These are phyloP conservation scores for Hemileccinum rubropunctum DNA, from an alignment of 768 basidiomycete genomes.

Conservation along the genomic window DNA sequence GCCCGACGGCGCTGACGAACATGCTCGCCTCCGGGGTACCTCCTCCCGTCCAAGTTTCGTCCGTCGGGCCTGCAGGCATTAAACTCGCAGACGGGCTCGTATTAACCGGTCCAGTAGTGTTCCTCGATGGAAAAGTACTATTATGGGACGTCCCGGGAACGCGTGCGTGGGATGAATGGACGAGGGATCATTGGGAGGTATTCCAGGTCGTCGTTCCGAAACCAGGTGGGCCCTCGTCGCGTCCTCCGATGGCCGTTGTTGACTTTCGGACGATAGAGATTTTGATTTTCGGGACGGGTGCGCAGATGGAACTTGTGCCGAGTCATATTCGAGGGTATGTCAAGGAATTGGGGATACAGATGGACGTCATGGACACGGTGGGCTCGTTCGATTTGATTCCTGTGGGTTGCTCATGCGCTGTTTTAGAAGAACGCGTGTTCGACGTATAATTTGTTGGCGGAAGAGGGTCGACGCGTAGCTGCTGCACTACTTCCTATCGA, in stretches of 20 bases:
- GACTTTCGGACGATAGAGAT: slow-evolving; percentile 59
- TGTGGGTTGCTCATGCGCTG: background rate
- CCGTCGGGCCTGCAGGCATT: slow-evolving; percentile 61
- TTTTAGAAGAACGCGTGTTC: slow-evolving; percentile 86
- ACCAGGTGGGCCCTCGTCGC: slow-evolving; percentile 62
- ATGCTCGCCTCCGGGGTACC: slow-evolving; percentile 69
- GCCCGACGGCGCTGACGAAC: slow-evolving; percentile 51
- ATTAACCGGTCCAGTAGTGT: slow-evolving; percentile 74
- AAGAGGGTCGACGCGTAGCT: slow-evolving; percentile 91
- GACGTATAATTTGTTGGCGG: slow-evolving; percentile 89
- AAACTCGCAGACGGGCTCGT: slow-evolving; percentile 76
- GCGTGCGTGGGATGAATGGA: slow-evolving; percentile 68
- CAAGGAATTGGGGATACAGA: slow-evolving; percentile 74
- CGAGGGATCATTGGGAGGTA: slow-evolving; percentile 66
- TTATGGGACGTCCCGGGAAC: slow-evolving; percentile 78
- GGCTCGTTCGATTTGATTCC: slow-evolving; percentile 14
- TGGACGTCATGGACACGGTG: slow-evolving; percentile 86
- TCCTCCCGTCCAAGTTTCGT: slow-evolving; percentile 69
- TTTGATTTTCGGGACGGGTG: slow-evolving; percentile 85
- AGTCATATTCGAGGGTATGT: slow-evolving; percentile 62
- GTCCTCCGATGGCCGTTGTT: background rate
- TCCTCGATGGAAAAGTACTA: slow-evolving; percentile 83
- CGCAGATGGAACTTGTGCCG: slow-evolving; percentile 66
- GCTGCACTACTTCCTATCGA: slow-evolving; percentile 80
- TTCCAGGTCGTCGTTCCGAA: slow-evolving; percentile 81